Evolutionary conservation across 148 eudicot genomes (phyloP).

Genomic region (Chenopodium formosanum): DNA sequence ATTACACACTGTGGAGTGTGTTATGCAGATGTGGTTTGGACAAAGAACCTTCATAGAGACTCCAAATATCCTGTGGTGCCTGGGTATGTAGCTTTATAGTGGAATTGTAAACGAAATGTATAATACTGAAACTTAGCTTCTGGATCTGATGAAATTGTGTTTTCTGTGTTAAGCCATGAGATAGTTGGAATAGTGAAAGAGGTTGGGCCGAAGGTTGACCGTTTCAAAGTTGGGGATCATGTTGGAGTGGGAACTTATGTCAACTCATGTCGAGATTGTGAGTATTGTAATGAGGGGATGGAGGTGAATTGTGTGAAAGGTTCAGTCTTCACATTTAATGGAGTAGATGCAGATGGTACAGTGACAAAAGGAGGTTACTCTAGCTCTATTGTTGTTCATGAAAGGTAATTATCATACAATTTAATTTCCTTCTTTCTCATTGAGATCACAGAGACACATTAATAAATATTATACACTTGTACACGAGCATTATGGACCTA

Average conservation of each 20-base stretch:
- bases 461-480: not conserved
- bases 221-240: constrained; percentile 72
- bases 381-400: constrained; percentile 60
- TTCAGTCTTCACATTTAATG: constrained; percentile 52
- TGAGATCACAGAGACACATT: not conserved
- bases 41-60: constrained; percentile 47
- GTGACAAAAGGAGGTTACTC: constrained; percentile 83
- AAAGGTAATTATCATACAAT: constrained; percentile 38
- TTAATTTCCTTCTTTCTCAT: not conserved
- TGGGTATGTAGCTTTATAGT: constrained; percentile 49
- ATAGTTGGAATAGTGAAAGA: constrained; percentile 79
- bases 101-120: not conserved
- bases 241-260: constrained; percentile 88
- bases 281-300: constrained; percentile 54
- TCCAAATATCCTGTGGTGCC: constrained; percentile 85
- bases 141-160: constrained; percentile 6
- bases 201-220: constrained; percentile 57
- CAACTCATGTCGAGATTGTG: constrained; percentile 78
- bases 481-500: not conserved
- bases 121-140: not conserved
- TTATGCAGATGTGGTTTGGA: constrained; percentile 85
- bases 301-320: constrained; percentile 69
- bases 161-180: constrained; percentile 56
- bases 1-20: constrained; percentile 89
- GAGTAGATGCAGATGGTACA: constrained; percentile 62